Conservation (phyloP, 2,329 filamentous ascomycete genomes). For the Cercospora sojina region DNA sequence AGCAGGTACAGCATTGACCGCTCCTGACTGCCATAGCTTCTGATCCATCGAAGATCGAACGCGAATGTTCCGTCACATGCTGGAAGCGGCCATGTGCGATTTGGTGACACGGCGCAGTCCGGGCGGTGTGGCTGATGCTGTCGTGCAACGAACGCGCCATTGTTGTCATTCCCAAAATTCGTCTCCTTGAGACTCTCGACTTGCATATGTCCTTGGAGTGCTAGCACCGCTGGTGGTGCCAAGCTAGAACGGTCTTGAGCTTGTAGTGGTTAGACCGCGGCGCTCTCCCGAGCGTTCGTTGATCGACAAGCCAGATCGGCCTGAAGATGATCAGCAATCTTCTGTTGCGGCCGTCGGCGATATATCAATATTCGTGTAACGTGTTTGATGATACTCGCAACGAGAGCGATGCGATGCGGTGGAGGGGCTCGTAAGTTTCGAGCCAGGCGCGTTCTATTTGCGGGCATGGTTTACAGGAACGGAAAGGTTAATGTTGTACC, state of each 20-base stretch:
- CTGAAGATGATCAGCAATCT: not conserved
- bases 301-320: not conserved
- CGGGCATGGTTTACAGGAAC: not conserved
- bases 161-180: not conserved
- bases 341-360: not conserved
- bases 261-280: not conserved
- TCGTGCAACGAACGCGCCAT: not conserved
- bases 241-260: not conserved
- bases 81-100: not conserved
- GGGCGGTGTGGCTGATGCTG: not conserved
- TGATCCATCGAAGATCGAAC: not conserved
- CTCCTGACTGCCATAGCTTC: not conserved
- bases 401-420: not conserved
- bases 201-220: not conserved
- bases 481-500: slow-evolving; percentile 2
- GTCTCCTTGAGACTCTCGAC: not conserved
- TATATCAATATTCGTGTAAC: not conserved
- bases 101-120: not conserved
- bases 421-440: not conserved
- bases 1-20: not conserved
- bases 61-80: not conserved
- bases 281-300: not conserved
- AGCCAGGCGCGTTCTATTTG: not conserved
- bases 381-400: not conserved
- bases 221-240: not conserved